Conservation (phyloP, 257 asterid genomes). For the Lithospermum erythrorhizon region DNA sequence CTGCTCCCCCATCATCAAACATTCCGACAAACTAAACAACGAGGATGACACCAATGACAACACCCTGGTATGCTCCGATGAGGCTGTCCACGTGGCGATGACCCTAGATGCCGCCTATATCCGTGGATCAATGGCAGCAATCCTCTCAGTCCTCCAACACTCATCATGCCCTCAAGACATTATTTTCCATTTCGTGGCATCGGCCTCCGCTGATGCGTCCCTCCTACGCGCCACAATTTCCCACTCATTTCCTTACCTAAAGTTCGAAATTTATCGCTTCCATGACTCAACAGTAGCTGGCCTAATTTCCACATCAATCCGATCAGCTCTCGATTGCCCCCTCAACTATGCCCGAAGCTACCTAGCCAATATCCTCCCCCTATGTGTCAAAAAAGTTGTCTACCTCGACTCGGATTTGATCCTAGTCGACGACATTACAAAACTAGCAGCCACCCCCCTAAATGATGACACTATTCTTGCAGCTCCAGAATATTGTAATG, state of each 20-base stretch:
- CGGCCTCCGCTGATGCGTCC: conserved; percentile 50
- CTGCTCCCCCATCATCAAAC: conserved; percentile 33
- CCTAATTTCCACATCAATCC: conserved; percentile 81
- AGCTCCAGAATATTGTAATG: conserved; percentile 92
- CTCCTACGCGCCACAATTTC: conserved; percentile 36
- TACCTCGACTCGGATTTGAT: conserved; percentile 83
- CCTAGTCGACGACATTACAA: conserved; percentile 75
- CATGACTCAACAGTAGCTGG: conserved; percentile 51
- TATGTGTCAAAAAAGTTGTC: conserved; percentile 61
- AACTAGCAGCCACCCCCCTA: conserved; percentile 46
- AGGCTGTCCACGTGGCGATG: conserved; percentile 77
- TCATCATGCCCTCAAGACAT: conserved; percentile 75
- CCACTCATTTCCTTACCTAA: conserved; percentile 71
- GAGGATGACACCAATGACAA: background rate
- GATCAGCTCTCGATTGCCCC: conserved; percentile 89
- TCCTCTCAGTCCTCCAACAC: conserved; percentile 73
- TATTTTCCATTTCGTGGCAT: conserved; percentile 62
- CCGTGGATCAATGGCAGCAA: conserved; percentile 90
- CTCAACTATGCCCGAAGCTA: conserved; percentile 88
- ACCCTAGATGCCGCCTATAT: conserved; percentile 72
- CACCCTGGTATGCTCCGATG: conserved; percentile 33
- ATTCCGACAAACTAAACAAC: background rate
- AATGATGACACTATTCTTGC: conserved; percentile 49
- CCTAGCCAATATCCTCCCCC: conserved; percentile 61
- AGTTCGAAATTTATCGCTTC: conserved; percentile 46